phyloP scores from a whole-genome alignment of 352 stramenopile species.

The Phytophthora melonis region DNA sequence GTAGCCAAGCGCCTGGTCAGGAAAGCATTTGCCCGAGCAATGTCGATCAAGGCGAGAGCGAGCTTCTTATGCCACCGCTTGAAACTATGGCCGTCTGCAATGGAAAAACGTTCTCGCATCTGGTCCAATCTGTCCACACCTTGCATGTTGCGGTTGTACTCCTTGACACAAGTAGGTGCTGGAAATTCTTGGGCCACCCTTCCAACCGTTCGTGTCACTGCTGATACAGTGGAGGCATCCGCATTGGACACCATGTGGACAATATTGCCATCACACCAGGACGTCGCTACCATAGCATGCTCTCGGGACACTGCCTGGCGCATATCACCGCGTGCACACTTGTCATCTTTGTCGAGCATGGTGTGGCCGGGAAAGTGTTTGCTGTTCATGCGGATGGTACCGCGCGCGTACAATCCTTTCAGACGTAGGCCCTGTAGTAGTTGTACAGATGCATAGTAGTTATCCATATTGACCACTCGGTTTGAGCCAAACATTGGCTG shows the following conservation, averaged over 20 bases:
- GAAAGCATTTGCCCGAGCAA: conserved; percentile 17
- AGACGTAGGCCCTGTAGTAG: conserved; percentile 3
- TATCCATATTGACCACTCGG: conserved; percentile 13
- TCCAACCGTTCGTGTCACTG: conserved; percentile 3
- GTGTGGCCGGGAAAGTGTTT: too few relatives aligned
- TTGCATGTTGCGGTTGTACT: conserved; percentile 45
- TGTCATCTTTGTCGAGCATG: too few relatives aligned
- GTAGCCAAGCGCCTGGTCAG: not conserved
- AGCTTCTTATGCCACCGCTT: conserved; percentile 46
- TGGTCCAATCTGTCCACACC: conserved; percentile 46
- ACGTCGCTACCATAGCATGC: conserved; percentile 1
- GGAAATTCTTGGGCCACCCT: conserved; percentile 13
- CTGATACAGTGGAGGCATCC: not conserved
- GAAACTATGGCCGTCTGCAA: conserved; percentile 21
- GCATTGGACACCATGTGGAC: conserved; percentile 6
- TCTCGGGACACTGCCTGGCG: too few relatives aligned
- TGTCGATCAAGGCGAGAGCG: conserved; percentile 7
- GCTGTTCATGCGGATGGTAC: too few relatives aligned
- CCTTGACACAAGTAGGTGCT: conserved; percentile 28
- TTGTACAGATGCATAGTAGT: conserved; percentile 20
- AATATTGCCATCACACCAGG: too few relatives aligned
- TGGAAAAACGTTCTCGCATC: conserved; percentile 35
- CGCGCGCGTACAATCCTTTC: not conserved
- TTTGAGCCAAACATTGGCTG: not conserved
- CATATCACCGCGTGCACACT: too few relatives aligned